Base-by-base conservation (phyloP, 1,284 basidiomycete genomes). In the Cryptococcus neoformans region DNA sequence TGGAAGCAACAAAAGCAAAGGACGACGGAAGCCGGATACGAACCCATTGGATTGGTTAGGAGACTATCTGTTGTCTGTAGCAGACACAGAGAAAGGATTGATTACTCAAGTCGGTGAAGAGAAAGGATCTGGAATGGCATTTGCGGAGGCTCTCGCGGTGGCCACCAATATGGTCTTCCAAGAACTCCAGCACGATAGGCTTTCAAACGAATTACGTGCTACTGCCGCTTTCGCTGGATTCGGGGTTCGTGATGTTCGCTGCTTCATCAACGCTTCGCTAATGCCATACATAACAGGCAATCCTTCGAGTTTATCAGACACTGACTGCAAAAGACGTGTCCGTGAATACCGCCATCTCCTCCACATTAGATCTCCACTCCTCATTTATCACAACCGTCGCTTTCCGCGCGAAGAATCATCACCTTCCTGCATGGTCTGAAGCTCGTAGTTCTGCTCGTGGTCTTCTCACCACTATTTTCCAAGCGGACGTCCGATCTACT, bases 171-270 rank as follows among this genome's bases (percentile, higher is more conserved):
- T 89, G 58, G 80, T 89, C 47, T 88, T 86, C 69, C 87, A 87
- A 65, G 87, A 90, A 63, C 73, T 88, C 38, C 89, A 91, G 69
- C 88, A 91, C 65, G 84, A 85, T 59, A 81, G 86, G 8, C 87
- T 88, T 62, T 72, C 79, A 44, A 78, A 56, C 0, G 38, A 80
- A 34, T 76, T 83, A 34, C 81, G 85, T 8, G 84, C 88, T 0
- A 76, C 78, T 34, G 81, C 84, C 10, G 84, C 90, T 75, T 70
- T 79, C 36, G 79, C 81, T 42, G 85, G 86, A 6, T 78, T 83
- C 42, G 80, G 81, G 65, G 91, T 90, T 68, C 74, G 86, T 77
- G 21, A 51, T n/a, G 3, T 16, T 21, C 16, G 38, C 52, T 55
- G 39, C 28, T 37, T 12, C n/a, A 37, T 6, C 21, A 14, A 17